phyloP scores from a whole-genome alignment of 371 early-diverging fungal genomes.

The Amoeboaphelidium occidentale region DNA sequence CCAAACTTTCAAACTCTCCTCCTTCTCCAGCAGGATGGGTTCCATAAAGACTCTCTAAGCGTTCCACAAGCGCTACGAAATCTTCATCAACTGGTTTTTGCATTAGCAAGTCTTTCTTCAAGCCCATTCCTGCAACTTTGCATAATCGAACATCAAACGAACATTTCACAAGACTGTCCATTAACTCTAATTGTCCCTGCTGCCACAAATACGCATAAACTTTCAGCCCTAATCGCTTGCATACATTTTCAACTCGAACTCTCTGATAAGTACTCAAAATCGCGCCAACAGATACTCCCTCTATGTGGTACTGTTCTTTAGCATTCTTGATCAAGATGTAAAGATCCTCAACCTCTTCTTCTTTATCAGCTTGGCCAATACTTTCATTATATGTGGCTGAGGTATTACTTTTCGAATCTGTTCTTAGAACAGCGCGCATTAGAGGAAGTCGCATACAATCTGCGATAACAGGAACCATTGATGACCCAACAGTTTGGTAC shows the following conservation, averaged over 20 bases:
- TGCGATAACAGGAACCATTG: constrained; percentile 54
- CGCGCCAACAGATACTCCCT: constrained; percentile 91
- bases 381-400: constrained; percentile 15
- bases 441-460: constrained; percentile 79
- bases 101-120: background rate
- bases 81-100: background rate
- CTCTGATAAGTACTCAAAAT: constrained; percentile 95
- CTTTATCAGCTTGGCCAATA: background rate
- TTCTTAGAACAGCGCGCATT: constrained; percentile 48
- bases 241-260: constrained; percentile 88
- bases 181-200: constrained; percentile 55
- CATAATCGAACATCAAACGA: constrained; percentile 67
- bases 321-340: constrained; percentile 40
- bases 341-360: constrained; percentile 96
- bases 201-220: constrained; percentile 87
- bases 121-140: constrained; percentile 82
- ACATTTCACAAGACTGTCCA: constrained; percentile 73
- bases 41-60: constrained; percentile 38
- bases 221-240: constrained; percentile 50
- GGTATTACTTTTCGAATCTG: constrained; percentile 41
- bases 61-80: background rate
- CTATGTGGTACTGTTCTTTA: constrained; percentile 34
- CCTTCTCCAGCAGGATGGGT: constrained; percentile 97
- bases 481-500: constrained; percentile 98
- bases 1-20: constrained; percentile 96